Evolutionary conservation across 2,329 filamentous ascomycete genomes (phyloP), one percentile per base, ranked within the genome.

Genomic region (Aspergillus texensis): DNA sequence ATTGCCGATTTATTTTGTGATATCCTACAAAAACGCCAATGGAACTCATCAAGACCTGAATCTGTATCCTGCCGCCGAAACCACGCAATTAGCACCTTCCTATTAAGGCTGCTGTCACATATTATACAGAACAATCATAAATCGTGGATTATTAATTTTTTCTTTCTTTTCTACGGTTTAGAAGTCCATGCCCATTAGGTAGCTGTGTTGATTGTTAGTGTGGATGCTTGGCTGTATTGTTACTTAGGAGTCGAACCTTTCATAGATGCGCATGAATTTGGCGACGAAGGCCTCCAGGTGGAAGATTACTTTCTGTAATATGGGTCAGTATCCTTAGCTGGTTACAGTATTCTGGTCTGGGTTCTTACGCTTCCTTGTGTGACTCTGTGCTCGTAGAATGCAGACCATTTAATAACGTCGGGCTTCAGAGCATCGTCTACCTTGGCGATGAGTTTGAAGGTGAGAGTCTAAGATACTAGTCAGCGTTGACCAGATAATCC

Each of bases 241-340:
- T 30, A 56, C n/a, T 3, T 30, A 53, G 55, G 60, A 16, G 32
- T 75, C 82, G 67, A 88, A 96, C 88, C 93, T 94, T 82, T 99
- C 95, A 67, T 94, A 87, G 70, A 98, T 88, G 71, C 94, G 88
- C 94, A 99, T 98, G 77, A 98, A 97, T 82, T 97, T 98, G 62
- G 94, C 94, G 63, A 99, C 95, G 79, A 99, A 99, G 4, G 95
- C 95, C 80, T 99, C 96, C 4, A 99, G 83, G 75, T 99, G 96
- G 79, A 99, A 99, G 67, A 99, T 98, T 63, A 96, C 91, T 84
- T 99, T 99, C 78, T 83, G 63, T 62, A 68, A 19, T 57, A 24
- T 0, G 24, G 21, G 45, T 69, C 11, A 71, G 66, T 55, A 26
- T 53, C 6, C 39, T 34, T 4, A 0, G 14, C 3, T 19, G 19